Percentiles rank a stretch among this genome's conserved stretches.
Evolutionary conservation across 2,329 filamentous ascomycete genomes (phyloP).

Genomic region (Colletotrichum sojae): DNA sequence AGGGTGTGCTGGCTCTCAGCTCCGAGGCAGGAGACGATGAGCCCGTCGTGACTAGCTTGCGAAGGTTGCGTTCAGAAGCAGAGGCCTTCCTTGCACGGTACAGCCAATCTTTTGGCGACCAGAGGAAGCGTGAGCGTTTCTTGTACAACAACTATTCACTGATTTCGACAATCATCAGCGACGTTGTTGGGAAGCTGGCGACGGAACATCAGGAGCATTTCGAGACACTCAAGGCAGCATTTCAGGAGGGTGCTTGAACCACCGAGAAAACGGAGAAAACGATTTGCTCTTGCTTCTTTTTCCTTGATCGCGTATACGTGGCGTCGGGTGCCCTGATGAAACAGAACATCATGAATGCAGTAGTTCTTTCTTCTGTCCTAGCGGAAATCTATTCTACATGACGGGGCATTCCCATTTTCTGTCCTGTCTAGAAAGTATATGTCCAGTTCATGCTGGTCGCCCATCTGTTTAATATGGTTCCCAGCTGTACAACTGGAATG

Average conservation of each 20-base stretch:
- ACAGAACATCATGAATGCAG: conserved; percentile 30
- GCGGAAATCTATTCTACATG: conserved; percentile 17
- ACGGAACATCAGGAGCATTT: conserved; percentile 83
- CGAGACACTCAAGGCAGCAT: conserved; percentile 73
- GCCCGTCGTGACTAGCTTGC: conserved; percentile 86
- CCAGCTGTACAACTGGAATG: conserved; percentile 39
- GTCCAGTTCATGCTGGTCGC: conserved; percentile 34
- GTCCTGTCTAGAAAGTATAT: conserved; percentile 32
- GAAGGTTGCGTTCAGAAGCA: conserved; percentile 83
- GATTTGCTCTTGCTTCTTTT: neutral
- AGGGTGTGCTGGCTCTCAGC: conserved; percentile 86
- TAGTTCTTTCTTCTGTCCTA: conserved; percentile 14
- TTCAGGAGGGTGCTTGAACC: conserved; percentile 62
- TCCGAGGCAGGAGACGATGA: conserved; percentile 96
- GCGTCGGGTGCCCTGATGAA: conserved; percentile 30
- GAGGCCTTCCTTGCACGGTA: conserved; percentile 86
- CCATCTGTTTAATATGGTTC: conserved; percentile 41
- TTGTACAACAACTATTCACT: conserved; percentile 97
- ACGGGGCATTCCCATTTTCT: neutral
- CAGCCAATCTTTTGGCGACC: conserved; percentile 82
- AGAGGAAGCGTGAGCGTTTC: conserved; percentile 87
- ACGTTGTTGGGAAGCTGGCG: conserved; percentile 80
- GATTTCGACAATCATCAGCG: conserved; percentile 91
- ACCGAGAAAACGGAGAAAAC: neutral
- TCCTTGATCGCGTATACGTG: conserved; percentile 3